Evolutionary conservation across 495 filamentous ascomycete genomes (phyloP).

Genomic region (Sordaria brevicollis): DNA sequence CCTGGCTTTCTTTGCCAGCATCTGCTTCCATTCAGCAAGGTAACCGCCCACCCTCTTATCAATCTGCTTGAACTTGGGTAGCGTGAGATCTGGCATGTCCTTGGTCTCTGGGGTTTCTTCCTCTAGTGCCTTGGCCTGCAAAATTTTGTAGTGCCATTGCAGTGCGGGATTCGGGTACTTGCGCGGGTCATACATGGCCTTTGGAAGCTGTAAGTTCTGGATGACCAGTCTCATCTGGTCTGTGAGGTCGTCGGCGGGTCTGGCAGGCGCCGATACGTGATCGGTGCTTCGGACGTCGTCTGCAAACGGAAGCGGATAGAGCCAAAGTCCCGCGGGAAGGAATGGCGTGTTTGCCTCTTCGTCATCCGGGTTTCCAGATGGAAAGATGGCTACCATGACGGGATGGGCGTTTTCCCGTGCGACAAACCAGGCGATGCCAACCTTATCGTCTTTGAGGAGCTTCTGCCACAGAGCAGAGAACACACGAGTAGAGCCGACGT

Average conservation of each 20-base stretch:
- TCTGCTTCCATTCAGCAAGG: slow-evolving; percentile 64
- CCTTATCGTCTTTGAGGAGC: slow-evolving; percentile 62
- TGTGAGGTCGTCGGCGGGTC: slow-evolving; percentile 59
- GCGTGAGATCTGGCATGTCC: slow-evolving; percentile 76
- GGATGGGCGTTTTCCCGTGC: slow-evolving; percentile 70
- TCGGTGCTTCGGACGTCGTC: slow-evolving; percentile 77
- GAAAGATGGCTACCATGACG: slow-evolving; percentile 67
- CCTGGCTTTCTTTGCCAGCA: slow-evolving; percentile 43
- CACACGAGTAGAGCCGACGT: slow-evolving; percentile 80
- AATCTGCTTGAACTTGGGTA: slow-evolving; percentile 70
- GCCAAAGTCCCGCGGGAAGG: slow-evolving; percentile 80
- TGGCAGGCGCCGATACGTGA: slow-evolving; percentile 28
- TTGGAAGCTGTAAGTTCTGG: slow-evolving; percentile 83
- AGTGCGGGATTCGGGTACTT: slow-evolving; percentile 92
- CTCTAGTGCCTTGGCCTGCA: slow-evolving; percentile 85
- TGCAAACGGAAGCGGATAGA: slow-evolving; percentile 77
- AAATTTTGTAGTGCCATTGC: slow-evolving; percentile 95
- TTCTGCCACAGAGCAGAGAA: slow-evolving; percentile 89
- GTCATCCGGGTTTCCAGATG: slow-evolving; percentile 56
- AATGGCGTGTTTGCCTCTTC: slow-evolving; percentile 50
- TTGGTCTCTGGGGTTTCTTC: slow-evolving; percentile 76
- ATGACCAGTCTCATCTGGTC: slow-evolving; percentile 74
- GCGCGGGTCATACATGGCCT: slow-evolving; percentile 65
- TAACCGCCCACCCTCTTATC: slow-evolving; percentile 76
- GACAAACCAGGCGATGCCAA: slow-evolving; percentile 85